Conservation (phyloP, 2,329 filamentous ascomycete species). For the Bretziella fagacearum region DNA sequence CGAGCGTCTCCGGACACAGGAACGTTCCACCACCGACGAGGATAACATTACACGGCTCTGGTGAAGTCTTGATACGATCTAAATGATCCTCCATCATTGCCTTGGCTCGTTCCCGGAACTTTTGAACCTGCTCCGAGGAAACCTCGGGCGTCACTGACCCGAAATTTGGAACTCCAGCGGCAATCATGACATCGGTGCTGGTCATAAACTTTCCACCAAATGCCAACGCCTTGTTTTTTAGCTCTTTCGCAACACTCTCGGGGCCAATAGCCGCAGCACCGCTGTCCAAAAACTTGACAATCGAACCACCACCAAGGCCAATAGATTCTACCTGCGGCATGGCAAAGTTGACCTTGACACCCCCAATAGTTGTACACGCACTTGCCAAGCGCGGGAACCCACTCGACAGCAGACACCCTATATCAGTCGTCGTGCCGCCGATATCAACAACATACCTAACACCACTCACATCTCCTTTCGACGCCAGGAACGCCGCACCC, state of each 20-base stretch:
- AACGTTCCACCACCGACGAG: slow-evolving; percentile 18
- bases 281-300: slow-evolving; percentile 10
- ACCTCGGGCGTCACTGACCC: slow-evolving; percentile 16
- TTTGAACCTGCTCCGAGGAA: slow-evolving; percentile 16
- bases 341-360: slow-evolving; percentile 18
- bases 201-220: slow-evolving; percentile 18
- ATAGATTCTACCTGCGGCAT: slow-evolving; percentile 19
- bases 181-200: slow-evolving; percentile 18
- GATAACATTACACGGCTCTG: slow-evolving; percentile 17
- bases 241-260: slow-evolving; percentile 18
- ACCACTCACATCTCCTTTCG: slow-evolving; percentile 6
- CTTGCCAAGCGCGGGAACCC: slow-evolving; percentile 17
- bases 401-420: slow-evolving; percentile 17
- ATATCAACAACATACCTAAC: slow-evolving; percentile 19
- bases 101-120: slow-evolving; percentile 13
- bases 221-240: slow-evolving; percentile 16
- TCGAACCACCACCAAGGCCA: slow-evolving; percentile 17
- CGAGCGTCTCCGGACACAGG: slow-evolving; percentile 16
- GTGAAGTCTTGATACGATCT: slow-evolving; percentile 17
- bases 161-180: slow-evolving; percentile 17
- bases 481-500: slow-evolving; percentile 17
- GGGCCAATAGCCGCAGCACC: slow-evolving; percentile 19
- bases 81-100: slow-evolving; percentile 17
- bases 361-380: slow-evolving; percentile 17
- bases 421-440: slow-evolving; percentile 18